phyloP scores from a whole-genome alignment of 139 green algal genomes.

The Chlamydomonas schloesseri region DNA sequence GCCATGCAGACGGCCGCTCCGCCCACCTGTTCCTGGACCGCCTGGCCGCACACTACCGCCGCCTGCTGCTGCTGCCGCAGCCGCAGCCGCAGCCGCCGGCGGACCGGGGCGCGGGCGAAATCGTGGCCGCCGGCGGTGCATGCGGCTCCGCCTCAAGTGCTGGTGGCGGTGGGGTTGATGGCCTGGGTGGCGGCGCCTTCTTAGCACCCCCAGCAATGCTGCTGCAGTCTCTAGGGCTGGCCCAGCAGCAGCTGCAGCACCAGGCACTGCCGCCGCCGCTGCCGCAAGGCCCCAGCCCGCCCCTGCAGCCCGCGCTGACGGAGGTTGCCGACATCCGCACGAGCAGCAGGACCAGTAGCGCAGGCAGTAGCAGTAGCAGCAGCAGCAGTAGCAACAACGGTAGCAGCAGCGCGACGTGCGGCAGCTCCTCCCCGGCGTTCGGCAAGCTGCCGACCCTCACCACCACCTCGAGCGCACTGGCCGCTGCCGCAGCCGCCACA shows the following conservation, averaged over 20 bases:
- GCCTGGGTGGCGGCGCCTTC: too few relatives aligned
- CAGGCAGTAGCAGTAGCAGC: neutral
- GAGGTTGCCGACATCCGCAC: neutral
- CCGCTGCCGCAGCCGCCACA: too few relatives aligned
- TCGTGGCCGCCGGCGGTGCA: too few relatives aligned
- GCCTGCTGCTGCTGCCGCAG: neutral
- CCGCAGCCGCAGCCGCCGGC: neutral
- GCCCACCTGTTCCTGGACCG: neutral
- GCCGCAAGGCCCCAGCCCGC: neutral
- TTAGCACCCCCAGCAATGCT: too few relatives aligned
- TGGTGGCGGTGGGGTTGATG: neutral
- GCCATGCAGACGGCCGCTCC: constrained; percentile 19
- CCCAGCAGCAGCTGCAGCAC: neutral
- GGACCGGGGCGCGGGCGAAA: too few relatives aligned
- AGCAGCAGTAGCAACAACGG: neutral
- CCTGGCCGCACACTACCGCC: constrained; percentile 12
- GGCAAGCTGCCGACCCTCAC: too few relatives aligned
- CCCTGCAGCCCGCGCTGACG: neutral
- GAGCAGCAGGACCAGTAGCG: neutral
- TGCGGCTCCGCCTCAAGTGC: too few relatives aligned
- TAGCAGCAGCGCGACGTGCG: neutral
- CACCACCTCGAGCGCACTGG: neutral
- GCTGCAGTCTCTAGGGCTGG: too few relatives aligned
- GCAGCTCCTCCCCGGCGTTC: too few relatives aligned
- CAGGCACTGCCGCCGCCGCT: too few relatives aligned